These are phyloP conservation scores for Epicoccum sorghinum DNA, from an alignment of 2,329 filamentous ascomycete species.

Conservation along the genomic window DNA sequence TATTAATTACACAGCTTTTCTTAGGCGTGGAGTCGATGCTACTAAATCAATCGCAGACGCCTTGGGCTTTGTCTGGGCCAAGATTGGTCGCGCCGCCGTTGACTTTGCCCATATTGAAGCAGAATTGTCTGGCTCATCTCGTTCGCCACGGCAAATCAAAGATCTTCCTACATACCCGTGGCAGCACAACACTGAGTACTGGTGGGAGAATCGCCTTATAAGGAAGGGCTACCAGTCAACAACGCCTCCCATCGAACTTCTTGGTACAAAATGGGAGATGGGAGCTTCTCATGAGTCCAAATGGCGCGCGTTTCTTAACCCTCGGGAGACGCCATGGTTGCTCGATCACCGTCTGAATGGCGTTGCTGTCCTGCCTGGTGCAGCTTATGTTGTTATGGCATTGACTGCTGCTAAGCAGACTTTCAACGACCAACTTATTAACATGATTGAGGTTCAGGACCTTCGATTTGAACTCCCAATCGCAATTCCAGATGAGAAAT, in stretches of 20 bases:
- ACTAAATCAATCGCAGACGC: not conserved
- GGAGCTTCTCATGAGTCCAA: slow-evolving; percentile 6
- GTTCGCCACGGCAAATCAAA: not conserved
- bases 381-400: slow-evolving; percentile 53
- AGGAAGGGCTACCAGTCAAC: slow-evolving; percentile 5
- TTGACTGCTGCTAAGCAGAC: slow-evolving; percentile 11
- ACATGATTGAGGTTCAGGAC: slow-evolving; percentile 14
- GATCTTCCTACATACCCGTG: slow-evolving; percentile 29
- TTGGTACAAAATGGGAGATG: slow-evolving; percentile 5
- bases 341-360: slow-evolving; percentile 20
- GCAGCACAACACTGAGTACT: slow-evolving; percentile 21
- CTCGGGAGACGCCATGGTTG: slow-evolving; percentile 22
- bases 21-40: not conserved
- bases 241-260: slow-evolving; percentile 13
- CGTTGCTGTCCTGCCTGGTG: slow-evolving; percentile 51
- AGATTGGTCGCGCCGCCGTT: not conserved
- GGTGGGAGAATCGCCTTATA: slow-evolving; percentile 23
- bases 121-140: not conserved
- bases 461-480: slow-evolving; percentile 7
- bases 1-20: not conserved
- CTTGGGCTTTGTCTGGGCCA: not conserved
- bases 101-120: not conserved
- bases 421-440: slow-evolving; percentile 7
- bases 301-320: slow-evolving; percentile 21
- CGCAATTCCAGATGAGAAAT: slow-evolving; percentile 11